These are phyloP conservation scores for Nemania abortiva DNA, from an alignment of 2,329 filamentous ascomycete genomes.

Conservation along the genomic window DNA sequence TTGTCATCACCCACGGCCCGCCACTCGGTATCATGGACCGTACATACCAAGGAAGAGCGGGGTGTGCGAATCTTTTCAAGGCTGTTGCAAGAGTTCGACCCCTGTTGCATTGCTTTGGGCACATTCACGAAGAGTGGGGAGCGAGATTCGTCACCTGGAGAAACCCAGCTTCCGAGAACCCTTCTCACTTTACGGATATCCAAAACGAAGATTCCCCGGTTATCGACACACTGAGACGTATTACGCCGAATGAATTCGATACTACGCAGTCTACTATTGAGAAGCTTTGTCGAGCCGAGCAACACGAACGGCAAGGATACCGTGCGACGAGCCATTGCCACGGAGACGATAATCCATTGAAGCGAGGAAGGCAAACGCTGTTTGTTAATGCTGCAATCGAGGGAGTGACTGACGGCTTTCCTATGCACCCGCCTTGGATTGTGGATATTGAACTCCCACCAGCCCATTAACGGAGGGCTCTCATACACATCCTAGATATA, in stretches of 20 bases:
- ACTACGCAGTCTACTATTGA: constrained; percentile 18
- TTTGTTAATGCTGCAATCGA: constrained; percentile 72
- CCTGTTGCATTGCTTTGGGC: constrained; percentile 15
- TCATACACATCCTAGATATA: too few species aligned
- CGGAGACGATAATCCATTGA: constrained; percentile 49
- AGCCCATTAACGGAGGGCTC: not conserved
- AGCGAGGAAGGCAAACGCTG: constrained; percentile 62
- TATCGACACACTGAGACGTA: constrained; percentile 52
- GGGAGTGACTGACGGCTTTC: constrained; percentile 53
- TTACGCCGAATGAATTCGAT: constrained; percentile 44
- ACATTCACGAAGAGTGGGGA: constrained; percentile 18
- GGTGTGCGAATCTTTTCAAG: constrained; percentile 59
- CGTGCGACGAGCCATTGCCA: constrained; percentile 57
- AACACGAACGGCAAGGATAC: constrained; percentile 46
- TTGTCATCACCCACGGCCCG: constrained; percentile 67
- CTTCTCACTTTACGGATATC: constrained; percentile 58
- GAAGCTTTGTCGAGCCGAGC: constrained; percentile 3
- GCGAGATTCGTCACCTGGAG: constrained; percentile 56
- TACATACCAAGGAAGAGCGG: constrained; percentile 51
- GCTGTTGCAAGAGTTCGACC: constrained; percentile 55
- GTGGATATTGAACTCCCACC: constrained; percentile 47
- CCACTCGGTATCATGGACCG: constrained; percentile 64
- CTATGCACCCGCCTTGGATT: constrained; percentile 65
- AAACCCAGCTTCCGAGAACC: constrained; percentile 57
- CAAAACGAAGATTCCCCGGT: constrained; percentile 56